Conservation (phyloP, 2,329 filamentous ascomycete genomes). For the Trichoderma endophyticum region DNA sequence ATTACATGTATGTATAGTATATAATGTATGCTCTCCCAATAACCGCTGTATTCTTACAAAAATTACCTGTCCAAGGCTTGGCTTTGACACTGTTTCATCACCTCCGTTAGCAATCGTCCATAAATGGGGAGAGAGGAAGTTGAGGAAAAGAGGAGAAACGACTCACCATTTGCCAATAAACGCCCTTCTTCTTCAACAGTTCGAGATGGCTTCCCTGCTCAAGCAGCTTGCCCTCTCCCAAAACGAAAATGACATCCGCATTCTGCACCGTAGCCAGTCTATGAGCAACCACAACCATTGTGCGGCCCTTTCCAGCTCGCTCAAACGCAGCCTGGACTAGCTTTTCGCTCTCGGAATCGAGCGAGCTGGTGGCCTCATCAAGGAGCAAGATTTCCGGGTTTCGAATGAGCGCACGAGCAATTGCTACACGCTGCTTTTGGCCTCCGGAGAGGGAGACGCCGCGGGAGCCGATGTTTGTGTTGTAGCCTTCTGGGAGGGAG, state of each 20-base stretch:
- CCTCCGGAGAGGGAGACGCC: conserved; percentile 68
- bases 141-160: background rate
- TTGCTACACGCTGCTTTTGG: conserved; percentile 67
- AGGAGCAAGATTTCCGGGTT: conserved; percentile 64
- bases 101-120: conserved; percentile 24
- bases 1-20: background rate
- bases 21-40: background rate
- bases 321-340: conserved; percentile 68
- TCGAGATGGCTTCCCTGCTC: conserved; percentile 54
- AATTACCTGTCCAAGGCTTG: conserved; percentile 53
- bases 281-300: conserved; percentile 76
- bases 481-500: conserved; percentile 64
- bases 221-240: conserved; percentile 60
- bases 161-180: conserved; percentile 59
- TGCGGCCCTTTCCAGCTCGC: conserved; percentile 54
- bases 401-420: conserved; percentile 65
- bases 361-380: conserved; percentile 69
- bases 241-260: conserved; percentile 75
- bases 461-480: conserved; percentile 63
- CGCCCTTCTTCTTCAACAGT: conserved; percentile 48
- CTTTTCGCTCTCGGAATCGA: conserved; percentile 62
- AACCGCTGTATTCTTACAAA: background rate
- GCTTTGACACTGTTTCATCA: conserved; percentile 50
- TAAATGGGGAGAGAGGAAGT: background rate
- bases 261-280: conserved; percentile 74